Evolutionary conservation across 2,329 filamentous ascomycete genomes (phyloP).

Genomic region (Epichloe brachyelytri): DNA sequence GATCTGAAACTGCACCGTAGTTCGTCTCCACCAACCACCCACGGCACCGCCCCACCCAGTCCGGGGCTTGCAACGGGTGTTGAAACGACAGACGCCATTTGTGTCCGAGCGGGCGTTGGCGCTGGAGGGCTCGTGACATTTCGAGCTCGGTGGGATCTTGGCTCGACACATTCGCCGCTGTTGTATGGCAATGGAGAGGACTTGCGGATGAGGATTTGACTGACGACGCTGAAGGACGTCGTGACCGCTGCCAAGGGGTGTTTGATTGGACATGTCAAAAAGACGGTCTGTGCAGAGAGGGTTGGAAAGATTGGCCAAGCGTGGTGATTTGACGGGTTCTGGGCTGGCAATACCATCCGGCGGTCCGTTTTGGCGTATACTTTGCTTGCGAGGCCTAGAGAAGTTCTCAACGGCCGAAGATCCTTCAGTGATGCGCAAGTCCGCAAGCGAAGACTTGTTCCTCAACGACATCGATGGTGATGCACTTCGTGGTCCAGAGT

Average conservation of each 20-base stretch:
- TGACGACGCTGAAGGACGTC: slow-evolving; percentile 35
- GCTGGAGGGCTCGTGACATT: slow-evolving; percentile 15
- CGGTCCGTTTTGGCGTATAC: slow-evolving; percentile 30
- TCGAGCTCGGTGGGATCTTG: slow-evolving; percentile 16
- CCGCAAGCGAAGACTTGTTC: slow-evolving; percentile 19
- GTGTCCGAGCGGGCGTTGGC: slow-evolving; percentile 14
- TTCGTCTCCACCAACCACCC: slow-evolving; percentile 38
- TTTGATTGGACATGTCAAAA: slow-evolving; percentile 17
- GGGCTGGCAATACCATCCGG: slow-evolving; percentile 6
- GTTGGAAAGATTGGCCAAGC: slow-evolving; percentile 13
- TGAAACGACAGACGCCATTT: slow-evolving; percentile 20
- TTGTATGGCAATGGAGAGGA: slow-evolving; percentile 27
- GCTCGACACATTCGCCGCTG: slow-evolving; percentile 27
- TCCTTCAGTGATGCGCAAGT: slow-evolving; percentile 23
- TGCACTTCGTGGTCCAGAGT: slow-evolving; percentile 14
- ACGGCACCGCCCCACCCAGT: slow-evolving; percentile 27
- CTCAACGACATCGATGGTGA: slow-evolving; percentile 18
- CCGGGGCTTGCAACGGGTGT: slow-evolving; percentile 15
- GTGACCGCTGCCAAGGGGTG: slow-evolving; percentile 29
- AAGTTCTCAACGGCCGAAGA: slow-evolving; percentile 39
- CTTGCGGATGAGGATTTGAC: slow-evolving; percentile 32
- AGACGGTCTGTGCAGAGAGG: slow-evolving; percentile 17
- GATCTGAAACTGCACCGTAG: slow-evolving; percentile 43
- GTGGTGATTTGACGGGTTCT: slow-evolving; percentile 18
- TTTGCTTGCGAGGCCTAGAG: slow-evolving; percentile 44